Evolutionary conservation across 2,329 filamentous ascomycete genomes (phyloP), one percentile per base, ranked within the genome.

Genomic region (Alternaria arbusti): DNA sequence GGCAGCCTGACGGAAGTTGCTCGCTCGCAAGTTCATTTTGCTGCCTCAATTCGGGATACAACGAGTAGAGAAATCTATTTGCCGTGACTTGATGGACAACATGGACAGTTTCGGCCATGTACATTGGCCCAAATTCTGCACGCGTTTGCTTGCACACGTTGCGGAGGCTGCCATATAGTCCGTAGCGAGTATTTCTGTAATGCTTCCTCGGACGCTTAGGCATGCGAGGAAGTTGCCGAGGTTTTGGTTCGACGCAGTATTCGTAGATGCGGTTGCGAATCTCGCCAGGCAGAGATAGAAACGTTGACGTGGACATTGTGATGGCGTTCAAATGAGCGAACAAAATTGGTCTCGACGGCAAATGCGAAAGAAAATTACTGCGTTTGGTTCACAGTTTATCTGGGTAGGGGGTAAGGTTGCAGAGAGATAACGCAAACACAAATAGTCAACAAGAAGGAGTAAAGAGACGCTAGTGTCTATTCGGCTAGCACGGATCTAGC

Each of bases 201-300:
- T 2, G 47, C 26, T 51, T 51, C 47, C 5, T 6, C 15, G n/a
- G 20, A 4, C 26, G 47, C 3, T 32, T 51, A 2, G 26, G 47
- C 26, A 15, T 17, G 1, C 47, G 26, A 2, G 5, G 17, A 1
- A 51, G 20, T 9, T 51, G 20, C 4, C 1, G 0, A 32, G n/a
- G 0, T 22, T 32, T 51, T 17, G 26, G 26, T n/a, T 51, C 47
- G 26, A 22, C 17, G 11, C 47, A 51, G 52, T 26, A 55, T 26
- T 44, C 36, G 46, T 59, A 59, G 56, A 59, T 59, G 45, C 46
- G 56, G 56, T 59, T 59, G 46, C 56, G 46, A n/a, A 59, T 22
- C 9, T 59, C 56, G 56, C 56, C 56, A 10, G 46, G 56, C 36
- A 59, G 5, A 4, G 52, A 40, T 3, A 55, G 52, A 0, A 55